Conservation (phyloP, 2,329 filamentous ascomycete species). For the Sclerotinia minor region DNA sequence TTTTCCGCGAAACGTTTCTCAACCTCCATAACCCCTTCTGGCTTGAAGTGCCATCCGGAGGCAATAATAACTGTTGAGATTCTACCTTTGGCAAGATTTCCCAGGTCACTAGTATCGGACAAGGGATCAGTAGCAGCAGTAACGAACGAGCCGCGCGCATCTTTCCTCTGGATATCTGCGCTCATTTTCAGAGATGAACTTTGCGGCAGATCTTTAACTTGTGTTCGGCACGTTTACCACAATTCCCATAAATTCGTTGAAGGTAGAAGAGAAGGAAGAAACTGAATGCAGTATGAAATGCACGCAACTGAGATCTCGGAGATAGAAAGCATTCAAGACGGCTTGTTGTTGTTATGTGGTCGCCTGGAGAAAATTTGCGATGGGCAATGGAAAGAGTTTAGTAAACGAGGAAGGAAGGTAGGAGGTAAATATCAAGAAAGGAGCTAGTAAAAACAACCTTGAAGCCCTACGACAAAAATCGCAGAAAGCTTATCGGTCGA, state of each 20-base stretch:
- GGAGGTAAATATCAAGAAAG: not conserved
- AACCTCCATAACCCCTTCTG: constrained; percentile 31
- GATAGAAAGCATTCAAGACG: not conserved
- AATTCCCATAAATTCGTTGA: not conserved
- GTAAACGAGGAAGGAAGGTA: constrained; percentile 5
- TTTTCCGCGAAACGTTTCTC: constrained; percentile 28
- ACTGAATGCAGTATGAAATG: not conserved
- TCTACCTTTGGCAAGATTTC: not conserved
- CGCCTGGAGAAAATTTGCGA: not conserved
- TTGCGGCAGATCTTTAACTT: not conserved
- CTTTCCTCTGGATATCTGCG: not conserved
- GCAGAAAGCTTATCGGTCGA: not conserved
- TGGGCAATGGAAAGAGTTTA: not conserved
- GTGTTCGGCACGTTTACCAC: not conserved
- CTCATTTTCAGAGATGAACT: not conserved
- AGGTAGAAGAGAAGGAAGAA: too few relatives aligned
- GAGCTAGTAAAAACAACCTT: constrained; percentile 10
- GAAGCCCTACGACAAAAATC: not conserved
- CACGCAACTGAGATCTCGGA: not conserved
- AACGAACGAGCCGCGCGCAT: not conserved
- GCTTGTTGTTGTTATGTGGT: not conserved
- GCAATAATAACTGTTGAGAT: constrained; percentile 26
- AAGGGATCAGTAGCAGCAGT: constrained; percentile 11
- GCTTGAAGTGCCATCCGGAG: constrained; percentile 34
- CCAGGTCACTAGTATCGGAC: not conserved